These are phyloP conservation scores for Hyphopichia khmerensis DNA, from an alignment of 1,139 yeast species.

Conservation along the genomic window DNA sequence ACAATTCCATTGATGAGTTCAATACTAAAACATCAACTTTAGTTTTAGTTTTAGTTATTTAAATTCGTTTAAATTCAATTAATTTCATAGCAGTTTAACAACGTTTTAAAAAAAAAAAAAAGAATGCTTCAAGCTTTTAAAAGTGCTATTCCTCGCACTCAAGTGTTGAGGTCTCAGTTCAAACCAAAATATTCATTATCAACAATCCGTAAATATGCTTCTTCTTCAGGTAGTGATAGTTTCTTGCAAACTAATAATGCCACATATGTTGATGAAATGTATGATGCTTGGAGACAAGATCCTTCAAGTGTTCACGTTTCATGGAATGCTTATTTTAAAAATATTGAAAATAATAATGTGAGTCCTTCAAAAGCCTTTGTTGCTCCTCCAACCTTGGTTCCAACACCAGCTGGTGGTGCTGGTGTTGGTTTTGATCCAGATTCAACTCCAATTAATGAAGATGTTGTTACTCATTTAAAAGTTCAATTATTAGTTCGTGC, in stretches of 20 bases:
- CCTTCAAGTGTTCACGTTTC: conserved; percentile 91
- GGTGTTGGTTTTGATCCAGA: conserved; percentile 57
- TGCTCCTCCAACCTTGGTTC: conserved; percentile 89
- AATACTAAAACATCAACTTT: background rate
- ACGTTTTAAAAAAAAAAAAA: background rate
- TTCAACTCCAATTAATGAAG: conserved; percentile 45
- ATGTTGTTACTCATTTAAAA: conserved; percentile 86
- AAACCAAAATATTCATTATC: conserved; percentile 3
- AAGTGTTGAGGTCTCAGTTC: conserved; percentile 17
- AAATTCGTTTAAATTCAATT: no score
- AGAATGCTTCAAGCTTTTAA: conserved; percentile 48
- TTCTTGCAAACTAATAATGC: conserved; percentile 87
- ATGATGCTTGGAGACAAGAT: conserved; percentile 88
- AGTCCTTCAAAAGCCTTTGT: conserved; percentile 76
- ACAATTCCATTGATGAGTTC: background rate
- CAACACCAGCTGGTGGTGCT: conserved; percentile 72
- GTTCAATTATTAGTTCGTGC: conserved; percentile 97
- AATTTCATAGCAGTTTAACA: no score
- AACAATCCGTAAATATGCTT: conserved; percentile 22
- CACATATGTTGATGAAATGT: conserved; percentile 96
- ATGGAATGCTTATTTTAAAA: conserved; percentile 95
- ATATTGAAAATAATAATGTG: conserved; percentile 68
- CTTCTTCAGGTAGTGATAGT: conserved; percentile 63
- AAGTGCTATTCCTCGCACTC: conserved; percentile 38
- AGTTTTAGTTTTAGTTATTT: background rate